Evolutionary conservation across 495 filamentous ascomycete species (phyloP).

Genomic region (Hypoxylon trugodes): DNA sequence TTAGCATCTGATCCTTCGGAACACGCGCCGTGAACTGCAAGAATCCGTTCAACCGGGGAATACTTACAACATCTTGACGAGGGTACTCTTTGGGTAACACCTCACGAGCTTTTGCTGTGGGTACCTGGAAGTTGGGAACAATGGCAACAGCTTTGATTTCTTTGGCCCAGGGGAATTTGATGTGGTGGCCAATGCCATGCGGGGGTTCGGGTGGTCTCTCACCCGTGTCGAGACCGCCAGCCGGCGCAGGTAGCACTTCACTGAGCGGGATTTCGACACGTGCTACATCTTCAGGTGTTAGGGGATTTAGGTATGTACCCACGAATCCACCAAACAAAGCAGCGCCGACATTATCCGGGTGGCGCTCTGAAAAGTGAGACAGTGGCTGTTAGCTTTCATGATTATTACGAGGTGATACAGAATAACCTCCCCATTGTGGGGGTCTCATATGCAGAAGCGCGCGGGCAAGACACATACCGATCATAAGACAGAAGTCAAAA

Average conservation of each 20-base stretch:
- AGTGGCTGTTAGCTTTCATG: slow-evolving; percentile 22
- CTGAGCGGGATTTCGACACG: slow-evolving; percentile 93
- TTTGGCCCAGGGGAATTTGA: slow-evolving; percentile 87
- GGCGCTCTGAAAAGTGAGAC: slow-evolving; percentile 68
- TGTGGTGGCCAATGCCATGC: slow-evolving; percentile 87
- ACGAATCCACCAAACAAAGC: slow-evolving; percentile 97
- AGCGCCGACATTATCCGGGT: slow-evolving; percentile 96
- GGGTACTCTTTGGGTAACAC: slow-evolving; percentile 81
- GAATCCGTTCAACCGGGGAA: not conserved
- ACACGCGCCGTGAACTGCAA: no score
- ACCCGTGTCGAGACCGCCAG: slow-evolving; percentile 88
- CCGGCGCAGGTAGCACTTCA: slow-evolving; percentile 86
- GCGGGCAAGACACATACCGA: slow-evolving; percentile 57
- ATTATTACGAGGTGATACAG: not conserved
- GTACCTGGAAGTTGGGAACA: slow-evolving; percentile 92
- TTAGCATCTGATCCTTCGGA: not conserved
- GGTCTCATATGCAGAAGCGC: not conserved
- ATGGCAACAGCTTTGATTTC: slow-evolving; percentile 96
- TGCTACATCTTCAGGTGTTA: slow-evolving; percentile 83
- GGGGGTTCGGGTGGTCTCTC: slow-evolving; percentile 86
- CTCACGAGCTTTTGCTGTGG: slow-evolving; percentile 84
- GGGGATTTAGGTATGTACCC: slow-evolving; percentile 90
- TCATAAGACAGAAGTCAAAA: slow-evolving; percentile 96
- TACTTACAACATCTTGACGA: slow-evolving; percentile 76
- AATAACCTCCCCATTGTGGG: not conserved